Evolutionary conservation across 208 protist species (phyloP), one percentile per base, ranked within the genome.

Genomic region (Acanthamoeba quina): DNA sequence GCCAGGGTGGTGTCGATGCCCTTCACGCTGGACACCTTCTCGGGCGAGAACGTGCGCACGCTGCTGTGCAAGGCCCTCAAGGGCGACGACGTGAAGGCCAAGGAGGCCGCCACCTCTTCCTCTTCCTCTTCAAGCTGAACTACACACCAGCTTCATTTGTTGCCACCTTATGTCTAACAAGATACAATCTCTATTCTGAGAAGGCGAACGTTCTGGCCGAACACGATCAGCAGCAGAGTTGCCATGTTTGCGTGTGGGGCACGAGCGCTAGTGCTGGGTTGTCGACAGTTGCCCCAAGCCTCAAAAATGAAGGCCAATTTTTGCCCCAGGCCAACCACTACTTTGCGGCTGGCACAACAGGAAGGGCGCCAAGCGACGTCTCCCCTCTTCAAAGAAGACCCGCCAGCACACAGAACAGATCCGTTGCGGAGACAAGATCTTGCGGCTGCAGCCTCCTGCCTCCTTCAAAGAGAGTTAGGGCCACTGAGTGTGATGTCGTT

Each of bases 11-110:
- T 83, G 74, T 83, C 74, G 9, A 34, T 86, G 24, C 78, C 78
- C n/a, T 86, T 86, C 47, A 62, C 49, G 19, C 24, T 86, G 24
- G 78, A 86, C 17, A 60, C 24, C n/a, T 86, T 86, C 78, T 24
- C 78, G 11, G 29, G 10, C 5, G 78, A 86, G 49, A 62, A 58
- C 49, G 78, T 86, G 44, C 17, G 29, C 24, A 41, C 78, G n/a
- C 47, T 86, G n/a, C 21, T 86, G 49, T 62, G 78, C 52, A 86
- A 86, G 52, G 11, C 49, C 52, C 4, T 86, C 34, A 9, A 29
- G 44, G 1, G 31, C 21, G 76, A 85, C 49, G 76, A 85, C 3
- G 44, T 85, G 17, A 21, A 58, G n/a, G 76, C 34, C 34, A 80
- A 49, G 78, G 52, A 86, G 26, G 47, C 0, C 15, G 49, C 78